Evolutionary conservation across 495 filamentous ascomycete species (phyloP).

Genomic region (Penicillium desertorum): DNA sequence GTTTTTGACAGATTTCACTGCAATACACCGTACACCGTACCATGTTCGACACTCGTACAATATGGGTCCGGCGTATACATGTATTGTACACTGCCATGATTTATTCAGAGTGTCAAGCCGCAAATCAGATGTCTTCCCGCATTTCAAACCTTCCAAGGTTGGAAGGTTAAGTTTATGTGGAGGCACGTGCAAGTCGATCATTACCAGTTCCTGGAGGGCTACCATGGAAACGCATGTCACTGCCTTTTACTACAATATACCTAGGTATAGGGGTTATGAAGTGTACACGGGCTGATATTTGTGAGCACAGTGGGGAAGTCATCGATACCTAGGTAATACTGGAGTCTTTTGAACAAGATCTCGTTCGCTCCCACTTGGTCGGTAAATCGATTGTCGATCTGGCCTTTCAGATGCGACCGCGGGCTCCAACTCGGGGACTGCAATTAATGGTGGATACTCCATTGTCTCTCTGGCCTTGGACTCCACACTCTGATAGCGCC

Average conservation of each 20-base stretch:
- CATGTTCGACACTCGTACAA: background rate
- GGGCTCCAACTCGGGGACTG: background rate
- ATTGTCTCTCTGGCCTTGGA: conserved; percentile 12
- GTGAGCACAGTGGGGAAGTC: conserved; percentile 10
- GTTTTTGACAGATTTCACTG: background rate
- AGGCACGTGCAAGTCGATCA: conserved; percentile 2
- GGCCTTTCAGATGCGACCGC: background rate
- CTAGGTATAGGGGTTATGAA: no score
- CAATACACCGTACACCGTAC: background rate
- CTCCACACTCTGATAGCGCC: conserved; percentile 1
- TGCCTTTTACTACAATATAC: no score
- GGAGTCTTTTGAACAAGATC: conserved; percentile 13
- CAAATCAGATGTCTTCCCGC: conserved; percentile 7
- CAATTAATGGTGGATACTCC: conserved; percentile 6
- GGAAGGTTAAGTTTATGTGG: conserved; percentile 1
- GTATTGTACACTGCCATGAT: no score
- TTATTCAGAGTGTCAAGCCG: background rate
- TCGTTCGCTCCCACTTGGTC: conserved; percentile 12
- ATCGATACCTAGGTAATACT: conserved; percentile 1
- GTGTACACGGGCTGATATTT: conserved; percentile 13
- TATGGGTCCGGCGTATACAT: no score
- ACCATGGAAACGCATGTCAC: background rate
- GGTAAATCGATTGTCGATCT: conserved; percentile 23
- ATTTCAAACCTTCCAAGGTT: no score
- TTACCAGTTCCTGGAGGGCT: conserved; percentile 10